Percentiles rank a stretch among this genome's conserved stretches.
Evolutionary conservation across 2,329 filamentous ascomycete genomes (phyloP).

Genomic region (Trichoderma polysporum): DNA sequence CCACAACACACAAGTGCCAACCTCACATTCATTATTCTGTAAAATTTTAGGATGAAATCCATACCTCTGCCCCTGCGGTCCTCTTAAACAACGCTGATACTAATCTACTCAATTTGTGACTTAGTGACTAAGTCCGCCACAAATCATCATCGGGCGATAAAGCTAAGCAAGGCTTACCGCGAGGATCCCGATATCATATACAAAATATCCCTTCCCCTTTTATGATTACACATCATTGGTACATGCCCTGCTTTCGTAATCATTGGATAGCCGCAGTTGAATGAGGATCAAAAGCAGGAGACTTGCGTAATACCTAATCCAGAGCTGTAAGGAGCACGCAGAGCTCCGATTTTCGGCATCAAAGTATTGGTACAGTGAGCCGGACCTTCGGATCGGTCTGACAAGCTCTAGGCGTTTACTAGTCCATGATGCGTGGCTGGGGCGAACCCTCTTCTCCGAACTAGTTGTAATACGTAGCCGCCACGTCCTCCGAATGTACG

Average conservation of each 20-base stretch:
- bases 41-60: background rate
- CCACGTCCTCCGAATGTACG: background rate
- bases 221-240: background rate
- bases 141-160: background rate
- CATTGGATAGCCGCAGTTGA: background rate
- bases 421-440: background rate
- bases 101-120: background rate
- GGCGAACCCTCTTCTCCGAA: background rate
- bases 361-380: background rate
- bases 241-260: accelerated
- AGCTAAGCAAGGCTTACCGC: background rate
- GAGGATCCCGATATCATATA: background rate
- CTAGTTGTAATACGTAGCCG: background rate
- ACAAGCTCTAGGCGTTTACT: background rate
- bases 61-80: background rate
- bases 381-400: constrained; percentile 6
- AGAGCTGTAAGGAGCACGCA: background rate
- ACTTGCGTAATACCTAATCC: background rate
- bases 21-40: background rate
- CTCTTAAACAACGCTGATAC: background rate
- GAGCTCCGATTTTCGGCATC: constrained; percentile 7
- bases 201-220: background rate
- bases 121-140: background rate
- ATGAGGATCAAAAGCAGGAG: background rate
- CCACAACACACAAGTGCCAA: background rate